phyloP scores from a whole-genome alignment of 2,329 filamentous ascomycete species.

The Helminthosporium solani region DNA sequence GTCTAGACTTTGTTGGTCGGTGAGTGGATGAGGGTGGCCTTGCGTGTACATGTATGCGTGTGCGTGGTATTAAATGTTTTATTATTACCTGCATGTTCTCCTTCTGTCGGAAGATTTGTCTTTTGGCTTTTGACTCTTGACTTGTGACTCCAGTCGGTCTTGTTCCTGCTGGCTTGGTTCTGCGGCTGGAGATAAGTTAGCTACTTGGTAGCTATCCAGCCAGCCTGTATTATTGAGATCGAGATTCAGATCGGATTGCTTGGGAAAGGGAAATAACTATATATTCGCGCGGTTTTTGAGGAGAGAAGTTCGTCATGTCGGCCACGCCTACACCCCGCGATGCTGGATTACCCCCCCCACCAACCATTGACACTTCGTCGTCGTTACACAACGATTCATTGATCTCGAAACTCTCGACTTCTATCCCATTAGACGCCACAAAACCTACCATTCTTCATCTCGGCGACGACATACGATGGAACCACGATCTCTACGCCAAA shows the following conservation, averaged over 20 bases:
- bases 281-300: neutral
- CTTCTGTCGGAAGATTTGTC: no score
- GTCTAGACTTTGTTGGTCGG: neutral
- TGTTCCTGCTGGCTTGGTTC: no score
- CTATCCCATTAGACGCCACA: neutral
- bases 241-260: neutral
- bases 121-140: no score
- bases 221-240: no score
- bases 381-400: neutral
- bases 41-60: constrained; percentile 15
- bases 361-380: neutral
- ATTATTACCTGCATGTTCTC: no score
- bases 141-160: no score
- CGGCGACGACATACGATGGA: constrained; percentile 49
- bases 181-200: no score
- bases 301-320: no score
- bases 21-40: constrained; percentile 1
- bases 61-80: no score
- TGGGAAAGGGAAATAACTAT: neutral
- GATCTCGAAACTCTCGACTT: neutral
- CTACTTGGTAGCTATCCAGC: no score
- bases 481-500: constrained; percentile 44
- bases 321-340: constrained; percentile 30
- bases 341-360: constrained; percentile 12
- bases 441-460: constrained; percentile 47